These are phyloP conservation scores for Aspergillus pseudotamarii DNA, from an alignment of 2,329 filamentous ascomycete species.

Conservation along the genomic window DNA sequence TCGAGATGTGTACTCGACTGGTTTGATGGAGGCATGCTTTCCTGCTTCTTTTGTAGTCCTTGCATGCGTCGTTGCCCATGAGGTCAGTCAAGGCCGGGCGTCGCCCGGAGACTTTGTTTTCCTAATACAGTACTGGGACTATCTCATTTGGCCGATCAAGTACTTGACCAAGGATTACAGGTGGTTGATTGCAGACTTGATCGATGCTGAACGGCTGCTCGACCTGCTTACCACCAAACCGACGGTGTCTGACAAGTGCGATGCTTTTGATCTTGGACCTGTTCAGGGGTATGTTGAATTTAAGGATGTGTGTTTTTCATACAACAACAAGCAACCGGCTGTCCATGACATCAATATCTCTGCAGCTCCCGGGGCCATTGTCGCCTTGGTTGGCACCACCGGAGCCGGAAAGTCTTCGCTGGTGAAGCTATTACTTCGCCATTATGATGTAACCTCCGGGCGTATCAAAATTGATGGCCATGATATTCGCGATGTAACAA, in stretches of 20 bases:
- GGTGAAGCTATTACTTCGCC: slow-evolving; percentile 57
- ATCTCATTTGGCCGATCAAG: not conserved
- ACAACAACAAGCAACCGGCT: slow-evolving; percentile 53
- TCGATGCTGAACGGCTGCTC: not conserved
- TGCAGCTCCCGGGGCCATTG: slow-evolving; percentile 52
- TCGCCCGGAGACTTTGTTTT: not conserved
- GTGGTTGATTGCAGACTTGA: not conserved
- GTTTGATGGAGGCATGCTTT: not conserved
- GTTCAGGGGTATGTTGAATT: slow-evolving; percentile 51
- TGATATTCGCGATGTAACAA: slow-evolving; percentile 60
- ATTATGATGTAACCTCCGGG: slow-evolving; percentile 56
- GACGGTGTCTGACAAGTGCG: not conserved
- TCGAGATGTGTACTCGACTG: not conserved
- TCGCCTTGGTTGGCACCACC: slow-evolving; percentile 60
- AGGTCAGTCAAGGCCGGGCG: not conserved
- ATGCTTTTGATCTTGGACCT: not conserved
- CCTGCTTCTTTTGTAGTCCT: not conserved
- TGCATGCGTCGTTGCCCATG: not conserved
- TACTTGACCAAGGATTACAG: not conserved
- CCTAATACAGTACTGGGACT: not conserved
- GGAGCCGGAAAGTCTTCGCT: slow-evolving; percentile 62
- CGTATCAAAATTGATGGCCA: slow-evolving; percentile 57
- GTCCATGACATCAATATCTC: slow-evolving; percentile 53
- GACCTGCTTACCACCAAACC: not conserved
- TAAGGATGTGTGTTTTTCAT: slow-evolving; percentile 55